These are phyloP conservation scores for Talaromyces albobiverticillius DNA, from an alignment of 2,329 filamentous ascomycete species.

Conservation along the genomic window DNA sequence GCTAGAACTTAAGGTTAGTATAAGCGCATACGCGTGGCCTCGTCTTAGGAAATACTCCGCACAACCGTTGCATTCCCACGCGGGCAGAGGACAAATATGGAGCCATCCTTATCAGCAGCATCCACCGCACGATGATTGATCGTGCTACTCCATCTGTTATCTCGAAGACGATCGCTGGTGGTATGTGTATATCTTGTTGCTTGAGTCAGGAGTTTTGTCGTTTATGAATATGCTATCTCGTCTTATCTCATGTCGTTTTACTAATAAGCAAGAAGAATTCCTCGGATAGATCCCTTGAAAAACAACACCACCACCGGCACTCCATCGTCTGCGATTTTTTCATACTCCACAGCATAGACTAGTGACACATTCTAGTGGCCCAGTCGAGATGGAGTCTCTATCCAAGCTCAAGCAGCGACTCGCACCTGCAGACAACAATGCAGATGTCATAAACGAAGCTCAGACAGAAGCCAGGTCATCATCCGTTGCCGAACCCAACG, in stretches of 20 bases:
- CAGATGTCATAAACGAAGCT: background rate
- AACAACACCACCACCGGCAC: too few species aligned
- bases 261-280: background rate
- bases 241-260: background rate
- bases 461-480: background rate
- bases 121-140: too few species aligned
- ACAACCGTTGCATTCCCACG: background rate
- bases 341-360: background rate
- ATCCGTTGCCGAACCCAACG: background rate
- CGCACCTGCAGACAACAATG: background rate
- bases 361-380: too few species aligned
- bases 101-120: background rate
- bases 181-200: background rate
- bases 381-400: background rate
- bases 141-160: background rate
- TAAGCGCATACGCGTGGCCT: background rate
- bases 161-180: background rate
- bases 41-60: background rate
- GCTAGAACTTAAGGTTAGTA: background rate
- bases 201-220: background rate
- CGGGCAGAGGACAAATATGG: background rate
- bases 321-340: too few species aligned
- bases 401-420: background rate
- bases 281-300: too few species aligned
- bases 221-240: background rate